Percentiles rank a stretch among this genome's conserved stretches.
Conservation (phyloP, 768 basidiomycete species). For the Royoungia palumana region DNA sequence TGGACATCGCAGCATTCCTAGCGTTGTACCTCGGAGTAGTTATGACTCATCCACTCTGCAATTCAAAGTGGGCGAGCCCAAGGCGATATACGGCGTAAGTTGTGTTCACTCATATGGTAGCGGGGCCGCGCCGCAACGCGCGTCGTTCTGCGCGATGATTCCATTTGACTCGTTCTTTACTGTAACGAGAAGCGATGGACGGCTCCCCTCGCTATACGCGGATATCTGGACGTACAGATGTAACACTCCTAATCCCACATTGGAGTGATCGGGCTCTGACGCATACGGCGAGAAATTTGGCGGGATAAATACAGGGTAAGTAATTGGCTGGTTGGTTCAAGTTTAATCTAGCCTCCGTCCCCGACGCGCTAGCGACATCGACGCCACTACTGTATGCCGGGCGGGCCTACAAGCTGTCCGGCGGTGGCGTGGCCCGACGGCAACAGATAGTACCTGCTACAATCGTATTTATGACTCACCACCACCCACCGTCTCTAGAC, state of each 20-base stretch:
- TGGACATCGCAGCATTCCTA: constrained; percentile 38
- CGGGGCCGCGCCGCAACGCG: no score
- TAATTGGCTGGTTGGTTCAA: background rate
- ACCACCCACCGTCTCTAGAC: constrained; percentile 23
- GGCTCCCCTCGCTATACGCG: constrained; percentile 31
- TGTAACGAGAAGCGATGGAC: constrained; percentile 46
- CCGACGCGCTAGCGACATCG: no score
- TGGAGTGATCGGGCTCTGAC: constrained; percentile 33
- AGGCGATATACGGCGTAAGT: constrained; percentile 54
- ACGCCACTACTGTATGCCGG: background rate
- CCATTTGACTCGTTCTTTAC: constrained; percentile 1
- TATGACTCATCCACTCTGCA: constrained; percentile 43
- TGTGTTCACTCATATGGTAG: no score
- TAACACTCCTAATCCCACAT: constrained; percentile 52
- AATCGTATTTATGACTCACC: constrained; percentile 21
- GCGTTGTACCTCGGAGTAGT: constrained; percentile 39
- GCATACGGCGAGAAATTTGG: constrained; percentile 62
- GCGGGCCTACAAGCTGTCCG: background rate
- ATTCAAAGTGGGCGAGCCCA: constrained; percentile 47
- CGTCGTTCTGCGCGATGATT: no score
- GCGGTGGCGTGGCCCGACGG: no score
- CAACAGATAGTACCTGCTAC: background rate
- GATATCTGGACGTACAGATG: constrained; percentile 56
- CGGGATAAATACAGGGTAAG: constrained; percentile 58
- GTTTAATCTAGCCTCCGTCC: no score